These are phyloP conservation scores for Fomitopsis pinicola DNA, from an alignment of 1,284 basidiomycete genomes.

Conservation along the genomic window DNA sequence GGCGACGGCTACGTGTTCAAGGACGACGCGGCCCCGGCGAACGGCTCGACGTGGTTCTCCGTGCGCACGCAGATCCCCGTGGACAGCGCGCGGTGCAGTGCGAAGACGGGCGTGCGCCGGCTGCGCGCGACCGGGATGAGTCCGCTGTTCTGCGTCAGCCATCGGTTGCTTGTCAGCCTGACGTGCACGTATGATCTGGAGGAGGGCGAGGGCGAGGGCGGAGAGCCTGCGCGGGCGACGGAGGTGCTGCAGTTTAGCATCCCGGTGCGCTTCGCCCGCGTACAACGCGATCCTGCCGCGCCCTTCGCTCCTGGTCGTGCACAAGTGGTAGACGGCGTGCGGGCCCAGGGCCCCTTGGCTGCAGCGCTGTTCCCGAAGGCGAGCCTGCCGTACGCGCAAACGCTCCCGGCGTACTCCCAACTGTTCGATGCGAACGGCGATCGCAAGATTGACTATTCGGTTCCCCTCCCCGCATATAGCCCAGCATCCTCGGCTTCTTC, in stretches of 20 bases:
- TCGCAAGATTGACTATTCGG: constrained; percentile 59
- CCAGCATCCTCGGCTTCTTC: constrained; percentile 15
- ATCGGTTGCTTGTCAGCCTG: constrained; percentile 50
- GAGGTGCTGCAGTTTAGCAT: constrained; percentile 42
- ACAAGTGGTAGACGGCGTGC: not conserved
- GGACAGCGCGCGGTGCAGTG: constrained; percentile 17
- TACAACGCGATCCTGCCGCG: constrained; percentile 8
- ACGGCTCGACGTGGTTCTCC: constrained; percentile 50
- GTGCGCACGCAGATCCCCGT: constrained; percentile 55
- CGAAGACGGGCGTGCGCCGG: constrained; percentile 40
- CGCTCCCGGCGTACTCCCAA: constrained; percentile 71
- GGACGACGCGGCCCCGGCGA: constrained; percentile 24
- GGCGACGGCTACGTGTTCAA: constrained; percentile 44
- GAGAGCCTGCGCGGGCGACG: constrained; percentile 19
- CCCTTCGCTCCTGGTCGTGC: not conserved
- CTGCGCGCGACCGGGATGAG: constrained; percentile 43
- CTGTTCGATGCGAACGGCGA: constrained; percentile 71
- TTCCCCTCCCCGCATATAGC: constrained; percentile 63
- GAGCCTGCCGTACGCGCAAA: constrained; percentile 30
- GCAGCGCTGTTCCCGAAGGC: constrained; percentile 3
- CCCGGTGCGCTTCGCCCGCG: constrained; percentile 50
- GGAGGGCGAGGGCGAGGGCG: constrained; percentile 27
- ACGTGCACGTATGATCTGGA: constrained; percentile 50
- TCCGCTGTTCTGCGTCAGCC: constrained; percentile 56
- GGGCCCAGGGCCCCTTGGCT: not conserved